Evolutionary conservation across 2,329 filamentous ascomycete species (phyloP).

Genomic region (Beauveria caledonica): DNA sequence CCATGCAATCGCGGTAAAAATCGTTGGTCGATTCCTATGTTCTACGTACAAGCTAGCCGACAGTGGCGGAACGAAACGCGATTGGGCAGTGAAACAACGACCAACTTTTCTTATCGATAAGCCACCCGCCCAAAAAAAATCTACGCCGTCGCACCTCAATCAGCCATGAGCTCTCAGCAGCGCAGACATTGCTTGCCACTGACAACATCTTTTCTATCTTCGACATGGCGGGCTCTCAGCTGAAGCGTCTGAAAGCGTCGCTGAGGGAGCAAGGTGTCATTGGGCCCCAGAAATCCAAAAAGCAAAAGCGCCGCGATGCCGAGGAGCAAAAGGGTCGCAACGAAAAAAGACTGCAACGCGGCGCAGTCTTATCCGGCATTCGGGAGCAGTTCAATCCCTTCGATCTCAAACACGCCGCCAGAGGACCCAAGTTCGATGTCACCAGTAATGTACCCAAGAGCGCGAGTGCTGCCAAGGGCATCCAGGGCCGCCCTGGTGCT

Average conservation of each 20-base stretch:
- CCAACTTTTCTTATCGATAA: constrained; percentile 6
- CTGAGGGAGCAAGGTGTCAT: constrained; percentile 83
- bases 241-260: constrained; percentile 91
- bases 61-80: too few relatives aligned
- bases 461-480: constrained; percentile 45
- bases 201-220: neutral
- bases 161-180: neutral
- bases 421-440: constrained; percentile 77
- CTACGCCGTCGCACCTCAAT: neutral
- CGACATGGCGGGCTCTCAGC: constrained; percentile 84
- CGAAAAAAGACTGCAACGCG: constrained; percentile 68
- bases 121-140: constrained; percentile 4
- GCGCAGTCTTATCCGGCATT: constrained; percentile 73
- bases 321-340: constrained; percentile 56
- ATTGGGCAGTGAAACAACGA: too few relatives aligned
- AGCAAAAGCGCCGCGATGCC: constrained; percentile 71
- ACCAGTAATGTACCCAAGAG: constrained; percentile 55
- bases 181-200: neutral
- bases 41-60: too few relatives aligned
- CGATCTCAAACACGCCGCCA: constrained; percentile 74
- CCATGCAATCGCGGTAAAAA: too few relatives aligned
- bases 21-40: too few relatives aligned
- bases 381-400: constrained; percentile 98
- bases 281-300: constrained; percentile 89
- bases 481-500: constrained; percentile 69